Percentiles rank a stretch among this genome's conserved stretches.
Evolutionary conservation across 768 basidiomycete species (phyloP).

Genomic region (Boletus rubescentipes): DNA sequence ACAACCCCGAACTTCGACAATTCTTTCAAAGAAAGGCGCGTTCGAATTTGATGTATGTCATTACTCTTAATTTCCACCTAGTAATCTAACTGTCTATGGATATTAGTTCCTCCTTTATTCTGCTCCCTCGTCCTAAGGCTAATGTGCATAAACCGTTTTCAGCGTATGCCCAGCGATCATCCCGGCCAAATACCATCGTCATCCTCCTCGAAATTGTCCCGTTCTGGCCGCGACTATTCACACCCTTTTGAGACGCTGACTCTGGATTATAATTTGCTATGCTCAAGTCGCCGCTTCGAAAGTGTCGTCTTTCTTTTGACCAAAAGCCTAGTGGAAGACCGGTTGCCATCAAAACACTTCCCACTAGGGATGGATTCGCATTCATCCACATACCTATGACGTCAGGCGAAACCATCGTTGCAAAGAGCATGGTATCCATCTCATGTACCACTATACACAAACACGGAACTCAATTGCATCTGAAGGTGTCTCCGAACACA

Average conservation of each 20-base stretch:
- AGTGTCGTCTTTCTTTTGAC: neutral
- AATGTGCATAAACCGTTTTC: too few species aligned
- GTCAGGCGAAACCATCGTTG: neutral
- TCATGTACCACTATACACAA: neutral
- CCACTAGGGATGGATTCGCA: neutral
- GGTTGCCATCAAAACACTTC: too few species aligned
- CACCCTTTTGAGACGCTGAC: too few species aligned
- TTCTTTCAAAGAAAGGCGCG: neutral
- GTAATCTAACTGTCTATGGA: too few species aligned
- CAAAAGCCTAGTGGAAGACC: too few species aligned
- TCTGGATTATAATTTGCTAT: neutral
- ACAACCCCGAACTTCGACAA: neutral
- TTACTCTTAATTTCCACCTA: too few species aligned
- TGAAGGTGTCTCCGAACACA: neutral
- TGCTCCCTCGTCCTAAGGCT: too few species aligned
- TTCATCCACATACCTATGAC: neutral
- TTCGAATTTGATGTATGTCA: neutral
- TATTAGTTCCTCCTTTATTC: too few species aligned
- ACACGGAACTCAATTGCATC: neutral
- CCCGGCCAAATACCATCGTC: too few species aligned
- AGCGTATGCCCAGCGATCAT: too few species aligned
- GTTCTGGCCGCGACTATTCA: neutral
- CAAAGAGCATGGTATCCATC: neutral
- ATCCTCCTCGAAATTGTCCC: neutral
- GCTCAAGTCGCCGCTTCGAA: neutral